Evolutionary conservation across 495 filamentous ascomycete species (phyloP), one percentile per base, ranked within the genome.

Genomic region (Trichoderma reesei): DNA sequence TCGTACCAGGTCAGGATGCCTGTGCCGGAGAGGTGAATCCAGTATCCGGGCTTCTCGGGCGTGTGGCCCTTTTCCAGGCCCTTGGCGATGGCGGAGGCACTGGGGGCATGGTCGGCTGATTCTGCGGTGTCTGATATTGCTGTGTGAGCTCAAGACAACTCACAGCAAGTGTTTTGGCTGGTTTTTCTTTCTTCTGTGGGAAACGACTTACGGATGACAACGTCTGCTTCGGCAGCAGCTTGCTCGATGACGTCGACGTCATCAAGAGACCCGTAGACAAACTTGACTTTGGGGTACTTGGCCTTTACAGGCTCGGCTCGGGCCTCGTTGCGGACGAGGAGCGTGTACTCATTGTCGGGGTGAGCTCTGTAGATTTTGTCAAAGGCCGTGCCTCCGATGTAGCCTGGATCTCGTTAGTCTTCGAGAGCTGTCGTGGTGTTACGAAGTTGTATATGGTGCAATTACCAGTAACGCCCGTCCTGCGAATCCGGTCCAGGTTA

Each of bases 381-480:
- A 41, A 92, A 78, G 36, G 79, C 81, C 67, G 92, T 88, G 18
- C 91, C 89, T 31, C 88, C 90, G 65, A 92, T 89, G 69, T 91
- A 93, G 42, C 89, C 89, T 64, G 81, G 9, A 37, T 20, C 26
- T 54, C 3, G 31, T 48, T 48, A 48, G 44, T n/a, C 20, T n/a
- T 48, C 5, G 44, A n/a, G n/a, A 48, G n/a, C 48, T 3, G 20
- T 60, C 46, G 62, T 48, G n/a, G n/a, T 16, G 48, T 18, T 18
- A 8, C 5, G 44, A n/a, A 18, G 16, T 26, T 18, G n/a, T 16
- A 20, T 26, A 5, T 14, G 56, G 2, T n/a, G n/a, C n/a, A n/a
- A 72, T 59, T 67, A 75, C 75, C 74, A 64, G 75, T 77, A 9
- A 70, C 71, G 59, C 75, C 75, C 31, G 75, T 76, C 41, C 75